phyloP scores from a whole-genome alignment of 2,329 filamentous ascomycete species.

The Paraconiothyrium brasiliense region DNA sequence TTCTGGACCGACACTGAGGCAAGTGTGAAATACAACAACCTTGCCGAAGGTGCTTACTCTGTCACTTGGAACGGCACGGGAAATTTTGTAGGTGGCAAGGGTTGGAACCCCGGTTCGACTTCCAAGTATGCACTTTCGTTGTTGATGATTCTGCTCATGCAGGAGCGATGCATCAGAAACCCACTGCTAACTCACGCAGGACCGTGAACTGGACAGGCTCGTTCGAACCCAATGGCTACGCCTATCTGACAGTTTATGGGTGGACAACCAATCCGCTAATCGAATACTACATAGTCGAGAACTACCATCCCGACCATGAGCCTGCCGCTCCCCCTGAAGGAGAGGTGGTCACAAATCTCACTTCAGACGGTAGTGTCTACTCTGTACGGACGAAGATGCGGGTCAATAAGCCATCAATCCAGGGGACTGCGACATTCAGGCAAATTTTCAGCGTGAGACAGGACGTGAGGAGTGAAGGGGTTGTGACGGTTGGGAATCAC shows the following conservation, averaged over 20 bases:
- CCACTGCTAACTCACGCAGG: background rate
- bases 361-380: conserved; percentile 61
- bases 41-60: conserved; percentile 1
- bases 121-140: background rate
- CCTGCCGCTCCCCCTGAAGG: conserved; percentile 53
- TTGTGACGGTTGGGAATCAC: conserved; percentile 37
- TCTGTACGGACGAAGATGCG: conserved; percentile 60
- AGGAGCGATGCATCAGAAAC: background rate
- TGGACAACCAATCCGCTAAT: conserved; percentile 63
- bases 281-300: conserved; percentile 67
- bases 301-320: conserved; percentile 56
- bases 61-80: conserved; percentile 8
- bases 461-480: conserved; percentile 58
- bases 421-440: conserved; percentile 62
- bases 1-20: conserved; percentile 1
- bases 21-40: conserved; percentile 1
- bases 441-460: conserved; percentile 64
- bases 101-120: conserved; percentile 7
- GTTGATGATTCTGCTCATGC: background rate
- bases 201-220: conserved; percentile 32
- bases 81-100: conserved; percentile 4
- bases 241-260: conserved; percentile 59
- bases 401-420: conserved; percentile 61
- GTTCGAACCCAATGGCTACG: conserved; percentile 33
- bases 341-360: conserved; percentile 58